Evolutionary conservation across 164 flowering plant genomes (phyloP).

Genomic region (Tetrastigma voinierianum): DNA sequence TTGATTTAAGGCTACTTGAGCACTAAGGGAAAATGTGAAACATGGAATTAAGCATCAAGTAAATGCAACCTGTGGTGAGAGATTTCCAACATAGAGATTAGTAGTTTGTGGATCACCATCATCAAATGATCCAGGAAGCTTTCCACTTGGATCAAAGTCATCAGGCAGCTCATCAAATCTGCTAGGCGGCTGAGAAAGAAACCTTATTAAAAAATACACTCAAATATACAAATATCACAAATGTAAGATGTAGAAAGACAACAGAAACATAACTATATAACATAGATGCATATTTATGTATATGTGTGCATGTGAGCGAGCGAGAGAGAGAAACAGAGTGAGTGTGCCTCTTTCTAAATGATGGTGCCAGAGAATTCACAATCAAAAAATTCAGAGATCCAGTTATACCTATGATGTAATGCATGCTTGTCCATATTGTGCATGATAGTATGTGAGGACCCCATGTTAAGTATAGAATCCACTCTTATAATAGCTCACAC

Average conservation of each 20-base stretch:
- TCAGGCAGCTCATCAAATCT: slow-evolving; percentile 98
- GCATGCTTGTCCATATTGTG: too few relatives aligned
- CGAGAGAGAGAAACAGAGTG: too few relatives aligned
- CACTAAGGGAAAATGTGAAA: neutral
- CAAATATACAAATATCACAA: neutral
- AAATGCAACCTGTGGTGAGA: slow-evolving; percentile 76
- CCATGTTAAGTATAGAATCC: too few relatives aligned
- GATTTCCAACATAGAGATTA: slow-evolving; percentile 98
- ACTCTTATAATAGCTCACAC: too few relatives aligned
- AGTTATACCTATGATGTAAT: too few relatives aligned
- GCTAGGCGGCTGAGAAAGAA: slow-evolving; percentile 52
- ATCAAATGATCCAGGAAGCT: slow-evolving; percentile 92
- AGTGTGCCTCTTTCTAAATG: too few relatives aligned
- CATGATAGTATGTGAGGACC: too few relatives aligned
- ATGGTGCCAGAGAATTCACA: too few relatives aligned
- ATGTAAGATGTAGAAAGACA: neutral
- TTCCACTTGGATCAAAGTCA: slow-evolving; percentile 95
- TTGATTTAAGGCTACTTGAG: neutral
- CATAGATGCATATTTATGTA: neutral
- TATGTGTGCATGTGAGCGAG: too few relatives aligned
- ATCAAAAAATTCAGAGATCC: too few relatives aligned
- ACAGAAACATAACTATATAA: neutral
- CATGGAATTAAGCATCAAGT: neutral
- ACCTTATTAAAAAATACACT: neutral
- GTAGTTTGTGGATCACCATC: slow-evolving; percentile 99